Evolutionary conservation across 2,329 filamentous ascomycete species (phyloP).

Genomic region (Pseudocercospora fijiensis): DNA sequence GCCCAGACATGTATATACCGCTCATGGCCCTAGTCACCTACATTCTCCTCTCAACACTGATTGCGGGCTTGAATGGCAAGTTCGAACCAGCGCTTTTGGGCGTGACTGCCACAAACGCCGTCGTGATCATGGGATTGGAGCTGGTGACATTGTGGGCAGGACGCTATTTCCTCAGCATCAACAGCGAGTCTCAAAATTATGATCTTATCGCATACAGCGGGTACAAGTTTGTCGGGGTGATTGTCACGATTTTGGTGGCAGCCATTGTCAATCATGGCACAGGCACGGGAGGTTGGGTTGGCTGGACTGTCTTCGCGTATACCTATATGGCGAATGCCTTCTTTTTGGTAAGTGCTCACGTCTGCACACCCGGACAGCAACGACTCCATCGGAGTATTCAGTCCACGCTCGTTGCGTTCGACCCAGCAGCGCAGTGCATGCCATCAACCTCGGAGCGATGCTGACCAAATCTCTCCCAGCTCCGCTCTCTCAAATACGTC

Average conservation of each 20-base stretch:
- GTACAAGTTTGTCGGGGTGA: conserved; percentile 98
- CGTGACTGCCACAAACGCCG: conserved; percentile 79
- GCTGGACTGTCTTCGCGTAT: conserved; percentile 87
- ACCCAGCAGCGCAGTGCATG: not conserved
- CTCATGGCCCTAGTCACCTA: conserved; percentile 98
- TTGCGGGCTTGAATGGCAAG: conserved; percentile 83
- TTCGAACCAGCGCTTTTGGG: conserved; percentile 94
- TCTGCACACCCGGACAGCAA: too few species aligned
- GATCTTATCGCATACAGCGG: conserved; percentile 95
- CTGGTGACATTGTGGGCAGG: conserved; percentile 88
- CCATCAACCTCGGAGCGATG: not conserved
- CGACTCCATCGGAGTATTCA: too few species aligned
- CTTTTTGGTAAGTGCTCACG: conserved; percentile 70
- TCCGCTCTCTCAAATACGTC: conserved; percentile 93
- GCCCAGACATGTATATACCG: conserved; percentile 97
- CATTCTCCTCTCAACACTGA: conserved; percentile 85
- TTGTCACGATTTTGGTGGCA: conserved; percentile 77
- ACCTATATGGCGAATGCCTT: conserved; percentile 93
- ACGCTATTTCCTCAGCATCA: conserved; percentile 91
- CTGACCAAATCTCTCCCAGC: conserved; percentile 51
- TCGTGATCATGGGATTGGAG: conserved; percentile 81
- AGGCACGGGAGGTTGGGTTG: conserved; percentile 82
- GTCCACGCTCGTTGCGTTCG: not conserved
- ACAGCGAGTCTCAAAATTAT: conserved; percentile 86
- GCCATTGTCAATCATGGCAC: conserved; percentile 75